Conservation (phyloP, 108 stramenopile genomes). For the Fistulifera pelliculosa region DNA sequence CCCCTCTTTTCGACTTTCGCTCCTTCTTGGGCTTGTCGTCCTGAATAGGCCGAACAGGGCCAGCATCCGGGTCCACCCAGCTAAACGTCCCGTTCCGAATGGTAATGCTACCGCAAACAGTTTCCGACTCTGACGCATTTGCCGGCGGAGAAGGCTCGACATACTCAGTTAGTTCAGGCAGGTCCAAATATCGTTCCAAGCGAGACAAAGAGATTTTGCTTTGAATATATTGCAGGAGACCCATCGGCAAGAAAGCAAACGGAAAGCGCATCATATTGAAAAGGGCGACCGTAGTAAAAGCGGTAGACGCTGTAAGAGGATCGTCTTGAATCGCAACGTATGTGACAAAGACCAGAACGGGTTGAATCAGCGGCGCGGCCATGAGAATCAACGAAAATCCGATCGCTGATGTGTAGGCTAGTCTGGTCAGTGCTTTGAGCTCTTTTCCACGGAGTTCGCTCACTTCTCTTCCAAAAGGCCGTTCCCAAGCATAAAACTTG, state of each 20-base stretch:
- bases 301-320: conserved; percentile 69
- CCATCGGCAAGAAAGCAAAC: conserved; percentile 90
- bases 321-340: conserved; percentile 60
- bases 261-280: conserved; percentile 86
- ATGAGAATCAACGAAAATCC: conserved; percentile 82
- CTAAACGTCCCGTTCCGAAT: conserved; percentile 58
- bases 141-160: conserved; percentile 31
- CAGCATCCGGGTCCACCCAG: conserved; percentile 65
- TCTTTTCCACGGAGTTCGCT: conserved; percentile 62
- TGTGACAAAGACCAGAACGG: conserved; percentile 82
- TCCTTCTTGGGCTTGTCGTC: conserved; percentile 15
- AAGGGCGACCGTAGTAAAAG: conserved; percentile 61
- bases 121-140: conserved; percentile 10
- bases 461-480: conserved; percentile 87
- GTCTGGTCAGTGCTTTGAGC: conserved; percentile 59
- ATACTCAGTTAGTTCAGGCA: conserved; percentile 65
- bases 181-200: conserved; percentile 59
- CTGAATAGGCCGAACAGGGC: conserved; percentile 30
- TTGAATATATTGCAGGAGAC: conserved; percentile 78
- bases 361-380: conserved; percentile 79
- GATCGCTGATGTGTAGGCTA: conserved; percentile 69
- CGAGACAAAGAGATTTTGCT: conserved; percentile 61
- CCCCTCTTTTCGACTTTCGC: conserved; percentile 7
- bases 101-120: conserved; percentile 41
- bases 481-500: conserved; percentile 97